Conservation (phyloP, 306 rosid species). For the Cucurbita moschata region DNA sequence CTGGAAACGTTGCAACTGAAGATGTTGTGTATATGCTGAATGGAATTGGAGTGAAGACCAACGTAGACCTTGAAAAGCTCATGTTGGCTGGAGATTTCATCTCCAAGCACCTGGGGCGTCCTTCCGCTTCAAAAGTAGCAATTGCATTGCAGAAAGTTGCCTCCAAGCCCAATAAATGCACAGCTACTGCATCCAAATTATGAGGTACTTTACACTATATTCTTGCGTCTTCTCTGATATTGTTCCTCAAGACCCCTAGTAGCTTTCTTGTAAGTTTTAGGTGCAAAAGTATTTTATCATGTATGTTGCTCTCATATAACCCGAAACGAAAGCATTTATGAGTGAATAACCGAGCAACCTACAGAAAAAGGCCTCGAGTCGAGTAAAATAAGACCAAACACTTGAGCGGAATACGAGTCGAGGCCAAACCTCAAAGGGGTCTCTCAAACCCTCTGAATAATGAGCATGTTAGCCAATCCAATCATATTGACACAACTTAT, state of each 20-base stretch:
- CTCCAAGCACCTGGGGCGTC: constrained; percentile 63
- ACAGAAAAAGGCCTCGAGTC: too few species aligned
- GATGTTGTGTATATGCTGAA: constrained; percentile 85
- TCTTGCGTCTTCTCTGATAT: not conserved
- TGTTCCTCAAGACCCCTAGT: not conserved
- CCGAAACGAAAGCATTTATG: not conserved
- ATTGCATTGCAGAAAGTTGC: constrained; percentile 47
- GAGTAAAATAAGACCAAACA: not conserved
- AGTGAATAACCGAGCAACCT: not conserved
- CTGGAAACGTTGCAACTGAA: constrained; percentile 89
- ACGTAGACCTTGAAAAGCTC: constrained; percentile 55
- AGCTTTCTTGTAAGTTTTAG: not conserved
- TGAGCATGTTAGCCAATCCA: too few species aligned
- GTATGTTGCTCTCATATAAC: not conserved
- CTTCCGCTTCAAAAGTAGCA: constrained; percentile 64
- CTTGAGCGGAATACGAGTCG: not conserved
- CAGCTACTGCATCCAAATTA: constrained; percentile 44
- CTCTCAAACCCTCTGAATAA: too few species aligned
- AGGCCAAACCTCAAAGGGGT: not conserved
- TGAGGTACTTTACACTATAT: constrained; percentile 18
- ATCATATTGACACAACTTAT: too few species aligned
- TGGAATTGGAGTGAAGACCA: constrained; percentile 68
- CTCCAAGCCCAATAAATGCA: constrained; percentile 45
- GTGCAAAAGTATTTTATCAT: not conserved
- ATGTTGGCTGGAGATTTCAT: constrained; percentile 73